These are phyloP conservation scores for Blastobotrys persicus DNA, from an alignment of 1,139 yeast species.

Conservation along the genomic window DNA sequence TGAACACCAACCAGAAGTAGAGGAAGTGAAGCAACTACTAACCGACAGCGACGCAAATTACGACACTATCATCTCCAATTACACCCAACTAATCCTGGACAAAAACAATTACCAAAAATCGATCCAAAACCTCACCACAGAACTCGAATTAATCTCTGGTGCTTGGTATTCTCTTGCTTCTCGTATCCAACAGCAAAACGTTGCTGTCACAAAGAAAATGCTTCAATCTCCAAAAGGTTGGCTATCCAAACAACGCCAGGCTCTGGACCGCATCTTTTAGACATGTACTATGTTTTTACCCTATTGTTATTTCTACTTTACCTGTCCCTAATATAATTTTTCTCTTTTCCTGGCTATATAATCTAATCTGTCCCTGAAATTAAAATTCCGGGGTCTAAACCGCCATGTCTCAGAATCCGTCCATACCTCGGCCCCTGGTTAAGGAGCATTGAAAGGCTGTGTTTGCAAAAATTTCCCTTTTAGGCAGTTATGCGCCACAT, in stretches of 20 bases:
- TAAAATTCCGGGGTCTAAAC: neutral
- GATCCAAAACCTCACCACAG: constrained; percentile 15
- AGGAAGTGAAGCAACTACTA: neutral
- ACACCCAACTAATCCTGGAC: constrained; percentile 10
- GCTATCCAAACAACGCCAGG: constrained; percentile 31
- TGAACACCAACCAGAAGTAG: neutral
- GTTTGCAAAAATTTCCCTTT: neutral
- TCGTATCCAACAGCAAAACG: constrained; percentile 31
- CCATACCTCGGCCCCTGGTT: neutral
- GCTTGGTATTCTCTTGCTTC: constrained; percentile 34
- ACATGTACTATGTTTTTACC: neutral
- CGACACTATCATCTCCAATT: constrained; percentile 17
- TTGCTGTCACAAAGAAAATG: constrained; percentile 26
- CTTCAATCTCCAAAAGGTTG: constrained; percentile 32
- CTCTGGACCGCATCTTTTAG: constrained; percentile 19
- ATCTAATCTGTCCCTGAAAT: too few species aligned
- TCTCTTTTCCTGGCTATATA: too few species aligned
- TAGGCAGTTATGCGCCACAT: too few species aligned
- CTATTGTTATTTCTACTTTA: neutral
- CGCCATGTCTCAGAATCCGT: neutral
- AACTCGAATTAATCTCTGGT: constrained; percentile 27
- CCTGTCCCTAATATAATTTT: too few species aligned
- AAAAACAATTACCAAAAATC: neutral
- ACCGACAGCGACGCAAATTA: neutral
- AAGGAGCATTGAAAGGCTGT: neutral